A percentile compares a stretch with the other conserved stretches of the same genome.
Evolutionary conservation across 2,329 filamentous ascomycete species (phyloP).

Genomic region (Aspergillus tamarii): DNA sequence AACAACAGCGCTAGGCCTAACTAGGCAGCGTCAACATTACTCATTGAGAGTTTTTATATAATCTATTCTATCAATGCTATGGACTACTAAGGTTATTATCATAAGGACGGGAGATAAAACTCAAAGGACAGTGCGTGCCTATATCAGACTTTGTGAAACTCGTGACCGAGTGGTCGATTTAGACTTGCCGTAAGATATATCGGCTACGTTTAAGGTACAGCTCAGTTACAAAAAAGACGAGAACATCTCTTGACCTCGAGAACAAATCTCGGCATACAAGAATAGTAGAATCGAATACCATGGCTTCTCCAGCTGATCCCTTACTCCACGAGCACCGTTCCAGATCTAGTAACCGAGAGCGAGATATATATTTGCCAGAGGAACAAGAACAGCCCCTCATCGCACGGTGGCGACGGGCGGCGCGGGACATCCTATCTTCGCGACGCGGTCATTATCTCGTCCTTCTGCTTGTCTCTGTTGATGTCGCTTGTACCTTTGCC

Average conservation of each 20-base stretch:
- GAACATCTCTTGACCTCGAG: neutral
- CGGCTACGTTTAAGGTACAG: too few relatives aligned
- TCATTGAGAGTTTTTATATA: too few relatives aligned
- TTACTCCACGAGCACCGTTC: neutral
- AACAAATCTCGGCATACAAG: neutral
- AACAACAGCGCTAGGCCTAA: too few relatives aligned
- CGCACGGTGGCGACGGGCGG: neutral
- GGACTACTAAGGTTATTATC: too few relatives aligned
- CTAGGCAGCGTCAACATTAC: too few relatives aligned
- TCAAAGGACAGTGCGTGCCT: too few relatives aligned
- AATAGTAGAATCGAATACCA: neutral
- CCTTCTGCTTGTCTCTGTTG: neutral
- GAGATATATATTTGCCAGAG: neutral
- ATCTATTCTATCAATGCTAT: too few relatives aligned
- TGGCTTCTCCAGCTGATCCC: neutral
- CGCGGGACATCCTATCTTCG: neutral
- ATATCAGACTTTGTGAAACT: too few relatives aligned
- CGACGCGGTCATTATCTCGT: neutral
- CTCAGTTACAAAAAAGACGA: too few relatives aligned
- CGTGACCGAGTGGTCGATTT: too few relatives aligned
- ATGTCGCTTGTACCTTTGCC: neutral
- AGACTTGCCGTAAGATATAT: too few relatives aligned
- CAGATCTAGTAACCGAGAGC: neutral
- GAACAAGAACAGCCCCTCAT: neutral
- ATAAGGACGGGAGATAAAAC: too few relatives aligned